Percentiles rank a stretch among this genome's conserved stretches.
These are phyloP conservation scores for Pelargonium citronellum DNA, from an alignment of 441 rosid species.

Conservation along the genomic window DNA sequence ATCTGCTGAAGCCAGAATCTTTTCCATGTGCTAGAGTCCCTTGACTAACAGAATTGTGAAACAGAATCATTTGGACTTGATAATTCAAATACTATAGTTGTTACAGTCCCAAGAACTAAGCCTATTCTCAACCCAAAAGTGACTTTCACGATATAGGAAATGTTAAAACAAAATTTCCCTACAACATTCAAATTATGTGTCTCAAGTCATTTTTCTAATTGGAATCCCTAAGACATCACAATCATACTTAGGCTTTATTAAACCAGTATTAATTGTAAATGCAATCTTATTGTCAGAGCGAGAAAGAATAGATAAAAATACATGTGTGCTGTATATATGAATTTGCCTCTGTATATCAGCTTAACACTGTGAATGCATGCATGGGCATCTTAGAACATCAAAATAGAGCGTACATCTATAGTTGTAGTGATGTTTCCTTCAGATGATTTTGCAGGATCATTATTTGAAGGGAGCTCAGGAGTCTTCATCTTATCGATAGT, in stretches of 20 bases:
- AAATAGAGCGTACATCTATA: slow-evolving; percentile 44
- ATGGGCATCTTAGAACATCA: slow-evolving; percentile 5
- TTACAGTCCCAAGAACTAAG: neutral
- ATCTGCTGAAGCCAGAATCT: neutral
- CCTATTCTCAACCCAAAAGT: neutral
- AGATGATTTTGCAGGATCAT: slow-evolving; percentile 30
- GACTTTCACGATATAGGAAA: neutral
- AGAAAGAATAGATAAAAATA: slow-evolving; percentile 1
- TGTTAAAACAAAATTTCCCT: neutral
- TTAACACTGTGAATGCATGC: slow-evolving; percentile 4
- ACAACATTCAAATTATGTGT: neutral
- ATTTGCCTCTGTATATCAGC: neutral
- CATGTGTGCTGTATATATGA: neutral
- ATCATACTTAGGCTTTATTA: neutral
- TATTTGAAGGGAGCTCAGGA: slow-evolving; percentile 31
- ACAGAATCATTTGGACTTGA: neutral
- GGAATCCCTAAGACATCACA: slow-evolving; percentile 2
- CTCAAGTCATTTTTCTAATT: neutral
- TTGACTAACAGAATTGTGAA: neutral
- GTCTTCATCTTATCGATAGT: slow-evolving; percentile 49
- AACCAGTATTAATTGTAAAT: neutral
- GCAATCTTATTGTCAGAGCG: neutral
- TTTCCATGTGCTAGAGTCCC: neutral
- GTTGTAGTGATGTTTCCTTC: slow-evolving; percentile 35
- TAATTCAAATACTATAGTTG: neutral